Conservation (phyloP, 2,329 filamentous ascomycete genomes). For the Stemphylium vesicarium region DNA sequence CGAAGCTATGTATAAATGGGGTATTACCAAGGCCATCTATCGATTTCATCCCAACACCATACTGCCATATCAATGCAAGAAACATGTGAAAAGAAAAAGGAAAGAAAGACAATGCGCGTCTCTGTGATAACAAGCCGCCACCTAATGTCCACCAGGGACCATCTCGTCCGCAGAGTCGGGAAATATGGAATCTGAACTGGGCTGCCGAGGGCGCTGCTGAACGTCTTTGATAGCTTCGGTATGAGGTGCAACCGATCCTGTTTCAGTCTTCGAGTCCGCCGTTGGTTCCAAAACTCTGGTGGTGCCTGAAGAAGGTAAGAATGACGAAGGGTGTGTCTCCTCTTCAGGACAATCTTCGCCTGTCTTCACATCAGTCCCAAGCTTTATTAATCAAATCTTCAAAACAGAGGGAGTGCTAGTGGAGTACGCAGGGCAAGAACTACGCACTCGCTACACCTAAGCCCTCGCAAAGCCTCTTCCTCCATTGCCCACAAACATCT, state of each 20-base stretch:
- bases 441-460: conserved; percentile 48
- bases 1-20: conserved; percentile 16
- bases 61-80: conserved; percentile 15
- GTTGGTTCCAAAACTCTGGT: background rate
- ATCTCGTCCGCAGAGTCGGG: conserved; percentile 10
- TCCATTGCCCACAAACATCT: conserved; percentile 84
- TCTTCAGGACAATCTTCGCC: background rate
- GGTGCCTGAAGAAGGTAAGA: background rate
- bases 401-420: background rate
- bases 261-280: background rate
- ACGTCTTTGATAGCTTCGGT: background rate
- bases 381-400: background rate
- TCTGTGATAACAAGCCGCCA: background rate
- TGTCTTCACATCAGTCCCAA: background rate
- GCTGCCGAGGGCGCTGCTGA: background rate
- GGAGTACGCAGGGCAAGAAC: background rate
- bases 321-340: background rate
- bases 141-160: background rate
- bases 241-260: background rate
- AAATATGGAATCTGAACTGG: conserved; percentile 16
- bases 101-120: background rate
- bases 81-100: conserved; percentile 4
- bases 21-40: conserved; percentile 24
- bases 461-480: conserved; percentile 69
- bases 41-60: conserved; percentile 6